Evolutionary conservation across 805 yeast genomes (phyloP).

Genomic region (Maudiozyma serrabonitensis): DNA sequence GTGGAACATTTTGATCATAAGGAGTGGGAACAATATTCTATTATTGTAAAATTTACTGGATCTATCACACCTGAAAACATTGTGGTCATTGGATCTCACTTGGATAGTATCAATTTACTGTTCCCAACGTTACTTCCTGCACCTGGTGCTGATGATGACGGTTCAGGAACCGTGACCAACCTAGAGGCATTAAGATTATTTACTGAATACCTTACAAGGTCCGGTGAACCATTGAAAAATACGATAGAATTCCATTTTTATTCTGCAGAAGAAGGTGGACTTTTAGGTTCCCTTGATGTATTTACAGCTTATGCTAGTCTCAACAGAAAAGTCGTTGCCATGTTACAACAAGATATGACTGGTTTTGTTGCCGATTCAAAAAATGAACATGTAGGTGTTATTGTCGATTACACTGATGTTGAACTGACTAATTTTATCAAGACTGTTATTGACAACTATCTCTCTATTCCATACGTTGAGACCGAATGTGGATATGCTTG

Average conservation of each 20-base stretch:
- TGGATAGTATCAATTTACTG: constrained; percentile 69
- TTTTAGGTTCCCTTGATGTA: constrained; percentile 76
- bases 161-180: constrained; percentile 74
- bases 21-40: constrained; percentile 69
- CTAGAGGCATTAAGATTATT: constrained; percentile 67
- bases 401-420: constrained; percentile 56
- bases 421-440: constrained; percentile 52
- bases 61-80: constrained; percentile 30
- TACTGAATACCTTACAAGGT: constrained; percentile 22
- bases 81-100: constrained; percentile 82
- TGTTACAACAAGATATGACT: constrained; percentile 94
- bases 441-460: constrained; percentile 49
- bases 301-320: constrained; percentile 42
- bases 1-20: constrained; percentile 49
- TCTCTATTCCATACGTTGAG: constrained; percentile 60
- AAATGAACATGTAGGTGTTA: constrained; percentile 64
- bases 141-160: constrained; percentile 95
- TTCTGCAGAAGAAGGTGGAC: constrained; percentile 91
- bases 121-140: constrained; percentile 62
- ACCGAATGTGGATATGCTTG: constrained; percentile 87
- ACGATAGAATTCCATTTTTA: constrained; percentile 89
- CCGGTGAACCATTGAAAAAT: constrained; percentile 46
- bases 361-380: constrained; percentile 56
- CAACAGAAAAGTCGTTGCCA: constrained; percentile 52
- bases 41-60: constrained; percentile 59